Evolutionary conservation across 257 asterid genomes (phyloP), one percentile per base, ranked within the genome.

Genomic region (Petrea volubilis): DNA sequence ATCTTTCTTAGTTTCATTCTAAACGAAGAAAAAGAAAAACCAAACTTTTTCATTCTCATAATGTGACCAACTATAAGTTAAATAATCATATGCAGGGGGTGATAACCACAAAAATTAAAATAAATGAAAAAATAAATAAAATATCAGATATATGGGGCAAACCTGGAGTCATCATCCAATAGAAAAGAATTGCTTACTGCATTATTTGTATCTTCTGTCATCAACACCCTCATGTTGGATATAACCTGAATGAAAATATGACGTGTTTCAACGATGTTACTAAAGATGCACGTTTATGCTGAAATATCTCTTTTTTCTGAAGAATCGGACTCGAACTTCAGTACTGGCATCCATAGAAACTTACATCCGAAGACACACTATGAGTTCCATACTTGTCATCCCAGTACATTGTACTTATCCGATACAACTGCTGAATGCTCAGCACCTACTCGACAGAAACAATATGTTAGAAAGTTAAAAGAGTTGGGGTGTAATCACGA

Each of bases 311-410:
- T 67, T 59, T 60, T 66, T 63, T 60, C 50, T 49, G 64, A 77
- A 78, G 81, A 72, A 72, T 70, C 71, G 68, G 73, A 70, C 77
- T 77, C 72, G 38, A 77, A 79, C 79, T 82, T 44, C 56, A 68
- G 67, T 56, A 80, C 74, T 70, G 79, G 80, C 65, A 81, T 73
- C 75, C 72, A 71, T 34, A 72, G 77, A 81, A 83, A 82, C 97
- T 86, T 89, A 93, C 98, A 66, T 89, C 95, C 28, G 96, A 77
- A 68, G 96, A 89, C 66, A 93, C 96, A 69, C 98, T 91, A 57
- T 93, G 98, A 36, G 97, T 91, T 68, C 98, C 98, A 75, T 93
- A 93, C 76, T 93, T 93, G 88, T 93, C 98, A 75, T 93, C 98
- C 98, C 97, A 93, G 73, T 93, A 93, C 98, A 93, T 93, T 36